These are phyloP conservation scores for Lycium ferocissimum DNA, from an alignment of 257 asterid genomes.

Conservation along the genomic window DNA sequence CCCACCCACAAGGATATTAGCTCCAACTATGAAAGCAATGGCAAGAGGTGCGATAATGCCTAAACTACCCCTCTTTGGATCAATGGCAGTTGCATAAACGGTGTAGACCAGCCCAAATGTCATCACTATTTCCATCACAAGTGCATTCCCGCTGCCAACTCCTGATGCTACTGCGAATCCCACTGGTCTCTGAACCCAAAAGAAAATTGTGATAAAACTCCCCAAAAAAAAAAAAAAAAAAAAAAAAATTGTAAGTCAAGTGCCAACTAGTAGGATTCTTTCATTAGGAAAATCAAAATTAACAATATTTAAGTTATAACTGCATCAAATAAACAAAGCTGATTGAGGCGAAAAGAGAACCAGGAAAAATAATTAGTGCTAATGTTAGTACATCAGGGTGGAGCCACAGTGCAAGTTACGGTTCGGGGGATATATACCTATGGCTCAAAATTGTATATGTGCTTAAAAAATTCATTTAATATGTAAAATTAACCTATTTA, in stretches of 20 bases:
- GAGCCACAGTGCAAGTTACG: no score
- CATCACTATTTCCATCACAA: constrained; percentile 79
- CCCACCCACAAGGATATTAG: constrained; percentile 84
- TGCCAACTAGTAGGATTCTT: background rate
- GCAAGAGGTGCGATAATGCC: constrained; percentile 90
- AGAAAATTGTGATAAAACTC: background rate
- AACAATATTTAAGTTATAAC: no score
- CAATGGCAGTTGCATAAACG: constrained; percentile 83
- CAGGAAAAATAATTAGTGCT: background rate
- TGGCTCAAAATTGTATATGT: background rate
- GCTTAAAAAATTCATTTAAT: background rate
- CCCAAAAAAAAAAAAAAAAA: no score
- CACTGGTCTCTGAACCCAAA: constrained; percentile 68
- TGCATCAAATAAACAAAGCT: no score
- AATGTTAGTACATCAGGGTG: no score
- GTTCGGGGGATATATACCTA: no score
- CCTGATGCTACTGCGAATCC: constrained; percentile 77
- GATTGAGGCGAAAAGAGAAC: background rate
- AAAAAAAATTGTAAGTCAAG: background rate
- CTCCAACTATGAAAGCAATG: constrained; percentile 88
- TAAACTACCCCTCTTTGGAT: constrained; percentile 79
- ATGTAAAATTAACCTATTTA: background rate
- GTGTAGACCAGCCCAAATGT: constrained; percentile 82
- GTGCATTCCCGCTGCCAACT: constrained; percentile 64
- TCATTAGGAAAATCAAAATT: background rate